phyloP scores from a whole-genome alignment of 805 yeast genomes.

The Henningerozyma blattae region DNA sequence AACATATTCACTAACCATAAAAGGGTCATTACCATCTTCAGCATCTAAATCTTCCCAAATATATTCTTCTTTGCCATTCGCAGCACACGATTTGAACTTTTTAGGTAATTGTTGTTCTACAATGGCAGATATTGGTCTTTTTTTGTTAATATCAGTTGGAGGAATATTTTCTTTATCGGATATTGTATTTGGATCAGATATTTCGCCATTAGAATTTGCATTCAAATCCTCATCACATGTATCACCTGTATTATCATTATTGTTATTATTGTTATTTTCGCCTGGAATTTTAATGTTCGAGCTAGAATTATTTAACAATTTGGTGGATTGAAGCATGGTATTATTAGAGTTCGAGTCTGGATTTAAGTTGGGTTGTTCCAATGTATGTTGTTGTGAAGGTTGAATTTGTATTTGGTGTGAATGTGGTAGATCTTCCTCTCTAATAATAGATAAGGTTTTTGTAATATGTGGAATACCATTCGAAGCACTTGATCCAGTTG shows the following conservation, averaged over 20 bases:
- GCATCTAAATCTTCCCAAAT: constrained; percentile 70
- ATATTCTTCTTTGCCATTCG: constrained; percentile 25
- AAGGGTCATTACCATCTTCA: constrained; percentile 68
- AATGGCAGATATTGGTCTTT: constrained; percentile 25
- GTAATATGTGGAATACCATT: not conserved
- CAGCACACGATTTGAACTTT: constrained; percentile 23
- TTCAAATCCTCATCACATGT: too few species aligned
- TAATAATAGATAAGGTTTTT: constrained; percentile 1
- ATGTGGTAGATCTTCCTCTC: not conserved
- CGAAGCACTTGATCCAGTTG: constrained; percentile 2
- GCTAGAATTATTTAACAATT: too few species aligned
- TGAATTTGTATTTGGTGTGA: constrained; percentile 1
- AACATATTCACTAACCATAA: constrained; percentile 91
- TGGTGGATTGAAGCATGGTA: constrained; percentile 1
- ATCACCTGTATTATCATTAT: too few species aligned
- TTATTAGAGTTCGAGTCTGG: not conserved
- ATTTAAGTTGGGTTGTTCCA: constrained; percentile 6
- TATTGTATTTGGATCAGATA: too few species aligned
- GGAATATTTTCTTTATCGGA: constrained; percentile 2
- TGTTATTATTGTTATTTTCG: too few species aligned
- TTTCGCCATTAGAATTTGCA: too few species aligned
- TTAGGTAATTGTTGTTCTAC: constrained; percentile 24
- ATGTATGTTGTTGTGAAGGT: constrained; percentile 3
- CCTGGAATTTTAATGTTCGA: too few species aligned
- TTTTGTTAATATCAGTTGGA: constrained; percentile 4